These are phyloP conservation scores for Rosa rugosa DNA, from an alignment of 306 rosid species.

Conservation along the genomic window DNA sequence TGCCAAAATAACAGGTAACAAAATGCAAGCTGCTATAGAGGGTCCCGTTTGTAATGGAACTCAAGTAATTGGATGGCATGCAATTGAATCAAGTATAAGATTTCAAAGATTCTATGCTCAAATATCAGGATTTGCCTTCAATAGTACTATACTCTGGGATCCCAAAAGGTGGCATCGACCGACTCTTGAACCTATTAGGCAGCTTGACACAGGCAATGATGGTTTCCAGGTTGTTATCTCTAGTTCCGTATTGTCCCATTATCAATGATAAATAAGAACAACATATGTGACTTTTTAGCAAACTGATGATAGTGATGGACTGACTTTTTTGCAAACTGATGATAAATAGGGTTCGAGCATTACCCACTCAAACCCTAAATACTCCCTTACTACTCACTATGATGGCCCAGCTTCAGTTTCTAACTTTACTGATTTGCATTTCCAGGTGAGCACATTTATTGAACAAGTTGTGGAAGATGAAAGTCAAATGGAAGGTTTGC, in stretches of 20 bases:
- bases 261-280: neutral
- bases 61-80: slow-evolving; percentile 84
- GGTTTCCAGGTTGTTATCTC: slow-evolving; percentile 57
- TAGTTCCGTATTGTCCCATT: slow-evolving; percentile 2
- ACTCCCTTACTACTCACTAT: slow-evolving; percentile 15
- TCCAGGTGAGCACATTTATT: slow-evolving; percentile 77
- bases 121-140: slow-evolving; percentile 84
- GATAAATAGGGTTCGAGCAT: neutral
- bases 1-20: slow-evolving; percentile 47
- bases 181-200: slow-evolving; percentile 66
- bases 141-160: slow-evolving; percentile 89
- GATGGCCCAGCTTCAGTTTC: slow-evolving; percentile 6
- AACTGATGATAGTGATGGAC: slow-evolving; percentile 4
- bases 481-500: slow-evolving; percentile 86
- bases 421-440: slow-evolving; percentile 26
- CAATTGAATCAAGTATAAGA: slow-evolving; percentile 43
- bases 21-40: slow-evolving; percentile 41
- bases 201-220: slow-evolving; percentile 56
- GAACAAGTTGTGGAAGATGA: slow-evolving; percentile 88
- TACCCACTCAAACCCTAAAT: slow-evolving; percentile 8
- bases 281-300: neutral
- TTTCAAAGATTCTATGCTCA: slow-evolving; percentile 68
- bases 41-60: slow-evolving; percentile 87
- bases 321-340: slow-evolving; percentile 1
- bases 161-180: slow-evolving; percentile 79